Conservation (phyloP, 441 rosid genomes). For the Melianthus villosus region DNA sequence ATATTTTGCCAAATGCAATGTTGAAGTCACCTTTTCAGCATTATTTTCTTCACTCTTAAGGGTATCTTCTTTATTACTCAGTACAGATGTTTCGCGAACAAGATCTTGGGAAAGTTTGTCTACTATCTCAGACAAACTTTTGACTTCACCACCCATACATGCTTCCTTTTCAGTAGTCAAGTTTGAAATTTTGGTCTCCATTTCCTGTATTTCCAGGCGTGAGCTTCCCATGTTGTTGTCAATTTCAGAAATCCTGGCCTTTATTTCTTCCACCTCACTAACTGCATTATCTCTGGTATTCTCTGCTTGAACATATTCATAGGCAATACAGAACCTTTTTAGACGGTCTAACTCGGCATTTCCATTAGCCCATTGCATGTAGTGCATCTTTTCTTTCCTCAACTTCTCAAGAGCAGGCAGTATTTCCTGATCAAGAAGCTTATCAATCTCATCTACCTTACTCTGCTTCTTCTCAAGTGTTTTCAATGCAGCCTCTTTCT, state of each 20-base stretch:
- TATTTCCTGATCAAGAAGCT: conserved; percentile 82
- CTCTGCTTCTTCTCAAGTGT: conserved; percentile 92
- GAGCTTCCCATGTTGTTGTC: conserved; percentile 32
- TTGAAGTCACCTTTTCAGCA: conserved; percentile 56
- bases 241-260: conserved; percentile 38
- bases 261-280: conserved; percentile 42
- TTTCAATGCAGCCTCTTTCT: conserved; percentile 79
- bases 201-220: conserved; percentile 33
- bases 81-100: conserved; percentile 56
- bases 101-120: conserved; percentile 60
- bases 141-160: conserved; percentile 80
- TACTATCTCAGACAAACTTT: conserved; percentile 52
- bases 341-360: conserved; percentile 75
- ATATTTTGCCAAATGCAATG: too few species aligned
- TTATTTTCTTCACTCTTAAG: conserved; percentile 57
- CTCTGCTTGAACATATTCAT: conserved; percentile 82
- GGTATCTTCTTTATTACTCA: conserved; percentile 61
- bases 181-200: conserved; percentile 43
- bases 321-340: conserved; percentile 76
- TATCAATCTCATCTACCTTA: conserved; percentile 88
- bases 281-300: conserved; percentile 50
- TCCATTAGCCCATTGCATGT: conserved; percentile 96
- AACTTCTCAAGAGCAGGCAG: conserved; percentile 86
- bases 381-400: conserved; percentile 74
- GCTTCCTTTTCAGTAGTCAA: conserved; percentile 80